Base-by-base conservation (phyloP, 176 grass and related monocot genomes). In the Poa annua region DNA sequence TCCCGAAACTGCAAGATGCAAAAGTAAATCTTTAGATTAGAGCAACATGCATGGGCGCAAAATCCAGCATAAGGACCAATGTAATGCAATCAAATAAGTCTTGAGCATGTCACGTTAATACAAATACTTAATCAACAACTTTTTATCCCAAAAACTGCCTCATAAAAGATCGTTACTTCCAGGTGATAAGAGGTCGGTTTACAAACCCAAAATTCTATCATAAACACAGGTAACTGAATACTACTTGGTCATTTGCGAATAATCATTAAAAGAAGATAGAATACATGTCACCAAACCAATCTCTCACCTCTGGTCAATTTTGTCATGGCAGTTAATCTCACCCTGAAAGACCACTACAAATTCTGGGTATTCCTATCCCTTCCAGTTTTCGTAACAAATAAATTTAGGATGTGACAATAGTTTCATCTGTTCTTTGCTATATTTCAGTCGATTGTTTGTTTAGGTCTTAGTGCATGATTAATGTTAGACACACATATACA, bases 1-100 rank as follows among this genome's bases (percentile, higher is more conserved):
- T 98, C 92, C 74, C 89, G 88, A 55, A 95, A 89, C 95, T 98
- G 90, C 88, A 88, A 76, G 22, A 79, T 15, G 54, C 25, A 79
- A 19, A 85, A 34, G 84, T 24, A 80, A 67, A 52, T 32, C 20
- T 66, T 76, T 56, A 67, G 73, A 75, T 9, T 74, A 53, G 26
- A 34, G 72, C 17, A 11, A 75, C 19, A 53, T 13, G 48, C 35
- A 68, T 39, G 66, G 35, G 19, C 3, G 10, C 48, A 75, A 75
- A 77, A 60, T 78, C 13, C n/a, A 60, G 38, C 36, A 61, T 42
- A 29, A 45, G 35, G 20, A 32, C 63, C 2, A 11, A 24, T 41
- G 8, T 8, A 61, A 26, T 26, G 20, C 34, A 39, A 61, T 42
- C 34, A 78, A 77, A 73, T 73, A 73, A 73, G 6, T 44, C n/a